Evolutionary conservation across 352 stramenopile species (phyloP).

Genomic region (Pythium utonaiense): DNA sequence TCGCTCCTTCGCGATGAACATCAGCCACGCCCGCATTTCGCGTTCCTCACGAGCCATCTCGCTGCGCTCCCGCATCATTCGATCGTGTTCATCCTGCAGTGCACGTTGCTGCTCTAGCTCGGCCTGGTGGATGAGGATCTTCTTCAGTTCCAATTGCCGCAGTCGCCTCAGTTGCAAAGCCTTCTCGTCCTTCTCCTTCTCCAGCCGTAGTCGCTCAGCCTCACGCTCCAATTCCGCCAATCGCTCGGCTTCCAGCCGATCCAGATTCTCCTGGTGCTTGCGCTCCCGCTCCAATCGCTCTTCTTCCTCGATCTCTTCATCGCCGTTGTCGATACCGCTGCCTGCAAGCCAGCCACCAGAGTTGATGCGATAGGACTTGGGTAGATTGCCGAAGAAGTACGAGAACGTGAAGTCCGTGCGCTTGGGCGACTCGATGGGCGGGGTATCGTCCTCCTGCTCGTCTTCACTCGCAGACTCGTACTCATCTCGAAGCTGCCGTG

Average conservation of each 20-base stretch:
- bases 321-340: constrained; percentile 65
- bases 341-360: constrained; percentile 45
- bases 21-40: constrained; percentile 25
- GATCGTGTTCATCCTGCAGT: constrained; percentile 29
- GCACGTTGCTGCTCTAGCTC: constrained; percentile 45
- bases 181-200: constrained; percentile 68
- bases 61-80: constrained; percentile 14
- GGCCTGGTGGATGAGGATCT: constrained; percentile 49
- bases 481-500: constrained; percentile 23
- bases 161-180: constrained; percentile 42
- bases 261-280: constrained; percentile 52
- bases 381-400: constrained; percentile 72
- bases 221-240: constrained; percentile 50
- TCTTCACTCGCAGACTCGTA: constrained; percentile 44
- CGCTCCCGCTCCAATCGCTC: constrained; percentile 55
- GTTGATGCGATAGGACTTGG: constrained; percentile 37
- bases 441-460: constrained; percentile 33
- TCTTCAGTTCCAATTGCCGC: constrained; percentile 52
- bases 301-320: constrained; percentile 72
- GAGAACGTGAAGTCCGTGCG: constrained; percentile 64
- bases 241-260: constrained; percentile 56
- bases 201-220: constrained; percentile 42
- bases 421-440: constrained; percentile 39
- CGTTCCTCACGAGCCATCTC: constrained; percentile 42
- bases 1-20: constrained; percentile 32